These are phyloP conservation scores for Pluteus cervinus DNA, from an alignment of 768 basidiomycete genomes.

Conservation along the genomic window DNA sequence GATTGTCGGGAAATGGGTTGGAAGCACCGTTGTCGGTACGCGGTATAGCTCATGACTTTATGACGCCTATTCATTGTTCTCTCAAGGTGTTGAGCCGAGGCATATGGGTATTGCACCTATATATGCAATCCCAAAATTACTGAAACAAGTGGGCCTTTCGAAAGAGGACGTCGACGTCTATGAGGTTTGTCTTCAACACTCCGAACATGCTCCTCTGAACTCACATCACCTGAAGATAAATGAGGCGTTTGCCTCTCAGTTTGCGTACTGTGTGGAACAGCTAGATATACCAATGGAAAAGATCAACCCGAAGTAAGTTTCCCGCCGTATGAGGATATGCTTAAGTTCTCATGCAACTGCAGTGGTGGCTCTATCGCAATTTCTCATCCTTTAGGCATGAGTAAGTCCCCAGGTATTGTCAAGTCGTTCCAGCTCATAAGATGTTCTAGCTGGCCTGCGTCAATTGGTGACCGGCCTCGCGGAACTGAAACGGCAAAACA, in stretches of 20 bases:
- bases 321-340: background rate
- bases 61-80: background rate
- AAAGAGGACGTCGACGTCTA: slow-evolving; percentile 74
- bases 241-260: slow-evolving; percentile 91
- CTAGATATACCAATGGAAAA: slow-evolving; percentile 70
- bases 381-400: slow-evolving; percentile 81
- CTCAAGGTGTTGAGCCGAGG: slow-evolving; percentile 63
- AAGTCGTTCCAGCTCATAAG: slow-evolving; percentile 8
- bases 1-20: slow-evolving; percentile 80
- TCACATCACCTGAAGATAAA: slow-evolving; percentile 50
- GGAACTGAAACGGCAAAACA: slow-evolving; percentile 65
- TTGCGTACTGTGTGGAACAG: slow-evolving; percentile 86
- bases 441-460: slow-evolving; percentile 63
- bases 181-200: slow-evolving; percentile 41
- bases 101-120: slow-evolving; percentile 79
- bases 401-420: slow-evolving; percentile 33
- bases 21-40: slow-evolving; percentile 70
- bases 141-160: slow-evolving; percentile 52
- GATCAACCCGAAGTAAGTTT: slow-evolving; percentile 76
- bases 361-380: slow-evolving; percentile 86
- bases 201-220: background rate
- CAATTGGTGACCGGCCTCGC: slow-evolving; percentile 88
- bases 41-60: background rate
- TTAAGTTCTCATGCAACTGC: slow-evolving; percentile 7
- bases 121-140: slow-evolving; percentile 63